Conservation (phyloP, 2,329 filamentous ascomycete genomes). For the Aspergillus latus region DNA sequence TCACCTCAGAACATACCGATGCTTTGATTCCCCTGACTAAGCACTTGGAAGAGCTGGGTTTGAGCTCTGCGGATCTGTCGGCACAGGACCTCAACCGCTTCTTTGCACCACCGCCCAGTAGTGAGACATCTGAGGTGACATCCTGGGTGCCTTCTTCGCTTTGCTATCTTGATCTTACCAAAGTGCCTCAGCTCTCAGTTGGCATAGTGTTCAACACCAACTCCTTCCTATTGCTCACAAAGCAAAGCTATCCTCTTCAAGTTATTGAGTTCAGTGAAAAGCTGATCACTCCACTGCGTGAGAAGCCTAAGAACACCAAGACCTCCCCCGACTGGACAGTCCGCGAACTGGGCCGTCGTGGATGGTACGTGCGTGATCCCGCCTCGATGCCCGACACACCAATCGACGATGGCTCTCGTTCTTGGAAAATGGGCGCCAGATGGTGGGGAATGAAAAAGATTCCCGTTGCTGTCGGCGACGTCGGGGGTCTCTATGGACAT, state of each 20-base stretch:
- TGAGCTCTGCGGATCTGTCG: slow-evolving; percentile 66
- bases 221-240: slow-evolving; percentile 57
- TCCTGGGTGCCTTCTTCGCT: slow-evolving; percentile 60
- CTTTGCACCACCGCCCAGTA: slow-evolving; percentile 46
- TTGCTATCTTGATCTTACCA: slow-evolving; percentile 74
- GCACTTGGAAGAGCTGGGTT: slow-evolving; percentile 72
- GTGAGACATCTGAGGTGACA: slow-evolving; percentile 25
- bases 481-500: slow-evolving; percentile 59
- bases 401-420: slow-evolving; percentile 58
- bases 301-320: slow-evolving; percentile 57
- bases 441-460: slow-evolving; percentile 81
- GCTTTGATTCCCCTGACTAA: slow-evolving; percentile 66
- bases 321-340: slow-evolving; percentile 67
- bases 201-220: slow-evolving; percentile 59
- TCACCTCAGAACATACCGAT: slow-evolving; percentile 64
- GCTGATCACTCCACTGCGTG: slow-evolving; percentile 63
- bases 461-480: slow-evolving; percentile 55
- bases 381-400: slow-evolving; percentile 32
- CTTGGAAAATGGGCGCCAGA: slow-evolving; percentile 82
- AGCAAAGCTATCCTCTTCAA: slow-evolving; percentile 65
- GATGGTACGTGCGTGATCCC: slow-evolving; percentile 61
- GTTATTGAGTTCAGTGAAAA: slow-evolving; percentile 74
- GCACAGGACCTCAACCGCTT: slow-evolving; percentile 64
- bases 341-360: slow-evolving; percentile 66
- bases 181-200: slow-evolving; percentile 60